Evolutionary conservation across 768 basidiomycete genomes (phyloP), one percentile per base, ranked within the genome.

Genomic region (Kwoniella shandongensis): DNA sequence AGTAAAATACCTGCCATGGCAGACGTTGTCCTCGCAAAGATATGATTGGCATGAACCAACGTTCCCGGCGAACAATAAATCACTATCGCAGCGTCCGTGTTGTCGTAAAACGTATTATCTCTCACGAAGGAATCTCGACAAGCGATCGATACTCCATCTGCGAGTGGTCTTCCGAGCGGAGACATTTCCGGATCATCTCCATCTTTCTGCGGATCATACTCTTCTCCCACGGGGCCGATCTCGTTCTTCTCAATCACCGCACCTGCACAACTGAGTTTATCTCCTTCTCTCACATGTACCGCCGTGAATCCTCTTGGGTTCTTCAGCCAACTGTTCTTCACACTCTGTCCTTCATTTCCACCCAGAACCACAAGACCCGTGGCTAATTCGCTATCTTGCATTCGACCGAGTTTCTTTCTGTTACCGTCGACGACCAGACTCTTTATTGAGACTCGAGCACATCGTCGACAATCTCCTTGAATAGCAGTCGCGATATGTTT

Each of bases 61-160:
- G 78, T 76, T 1, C 78, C 79, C 1, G 79, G 79, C 2, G 79
- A 77, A 50, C 79, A 78, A 59, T 78, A 80, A 35, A 79, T 52
- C 22, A 77, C 70, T 18, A 77, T 65, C 15, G 74, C 65, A 2
- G 78, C 77, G 44, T 78, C 78, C 0, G 79, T 79, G 6, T 77
- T 78, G 49, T 80, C 79, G 51, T 72, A 55, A 40, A 80, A 77
- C 6, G 67, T 74, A 48, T 72, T 73, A 44, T 76, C 52, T 12
- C 64, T 65, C n/a, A 80, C 71, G 13, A 71, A 26, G 13, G 71
- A 73, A 59, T 78, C 73, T 39, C 65, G 57, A 61, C 79, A 79
- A 10, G 79, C 79, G 39, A 80, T 69, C 36, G 72, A 73, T 27
- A 80, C 44, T 7, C 79, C 79, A 49, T 79, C 79, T 2, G 79